phyloP scores from a whole-genome alignment of 139 green algal species.

The Tetraselmis striata region DNA sequence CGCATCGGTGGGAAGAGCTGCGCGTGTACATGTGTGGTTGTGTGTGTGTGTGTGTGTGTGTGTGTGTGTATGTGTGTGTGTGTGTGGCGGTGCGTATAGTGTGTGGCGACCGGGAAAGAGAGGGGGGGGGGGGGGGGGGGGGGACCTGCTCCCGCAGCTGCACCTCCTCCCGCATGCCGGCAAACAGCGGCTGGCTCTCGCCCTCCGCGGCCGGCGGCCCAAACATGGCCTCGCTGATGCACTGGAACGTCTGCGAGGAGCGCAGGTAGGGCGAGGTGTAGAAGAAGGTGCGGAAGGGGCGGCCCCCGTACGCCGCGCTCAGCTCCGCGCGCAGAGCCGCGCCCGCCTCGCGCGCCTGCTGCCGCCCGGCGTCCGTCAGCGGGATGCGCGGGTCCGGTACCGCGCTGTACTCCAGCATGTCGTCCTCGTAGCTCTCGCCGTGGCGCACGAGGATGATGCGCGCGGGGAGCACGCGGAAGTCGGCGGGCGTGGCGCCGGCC shows the following conservation, averaged over 20 bases:
- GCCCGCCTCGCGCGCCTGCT: constrained; percentile 66
- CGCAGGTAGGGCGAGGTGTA: constrained; percentile 78
- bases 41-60: no score
- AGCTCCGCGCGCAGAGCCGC: constrained; percentile 38
- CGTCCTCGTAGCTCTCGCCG: neutral
- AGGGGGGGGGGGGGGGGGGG: no score
- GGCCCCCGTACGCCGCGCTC: constrained; percentile 11
- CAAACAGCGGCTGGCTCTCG: neutral
- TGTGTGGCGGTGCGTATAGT: no score
- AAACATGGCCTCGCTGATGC: constrained; percentile 50
- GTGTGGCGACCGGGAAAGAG: no score
- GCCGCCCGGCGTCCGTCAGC: constrained; percentile 51
- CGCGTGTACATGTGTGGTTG: no score
- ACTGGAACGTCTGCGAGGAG: constrained; percentile 26
- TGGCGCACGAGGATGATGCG: constrained; percentile 80
- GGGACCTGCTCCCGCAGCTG: constrained; percentile 69
- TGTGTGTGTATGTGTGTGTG: no score
- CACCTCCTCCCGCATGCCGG: constrained; percentile 78
- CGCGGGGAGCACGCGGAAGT: constrained; percentile 69
- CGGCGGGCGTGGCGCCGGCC: constrained; percentile 59
- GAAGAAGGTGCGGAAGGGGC: constrained; percentile 70
- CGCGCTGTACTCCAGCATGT: neutral
- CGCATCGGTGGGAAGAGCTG: no score
- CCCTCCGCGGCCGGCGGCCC: no score
- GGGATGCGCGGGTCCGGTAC: neutral